Percentiles rank a stretch among this genome's conserved stretches.
phyloP scores from a whole-genome alignment of 2,329 filamentous ascomycete genomes.

The Dothideomycetidae sp. region DNA sequence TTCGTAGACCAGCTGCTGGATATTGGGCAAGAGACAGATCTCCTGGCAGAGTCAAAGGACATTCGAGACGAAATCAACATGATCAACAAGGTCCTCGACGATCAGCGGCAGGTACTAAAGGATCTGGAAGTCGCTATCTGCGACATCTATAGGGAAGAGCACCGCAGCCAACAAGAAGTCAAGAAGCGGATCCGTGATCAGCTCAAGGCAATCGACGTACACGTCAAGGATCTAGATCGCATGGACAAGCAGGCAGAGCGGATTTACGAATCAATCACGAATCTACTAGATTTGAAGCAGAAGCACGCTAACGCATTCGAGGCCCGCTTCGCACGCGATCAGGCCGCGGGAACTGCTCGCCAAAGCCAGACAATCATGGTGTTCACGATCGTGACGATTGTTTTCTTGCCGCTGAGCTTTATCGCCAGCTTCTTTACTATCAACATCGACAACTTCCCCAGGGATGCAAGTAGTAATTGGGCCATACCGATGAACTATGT shows the following conservation, averaged over 20 bases:
- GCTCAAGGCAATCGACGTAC: slow-evolving; percentile 42
- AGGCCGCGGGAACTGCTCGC: slow-evolving; percentile 45
- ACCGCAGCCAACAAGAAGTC: slow-evolving; percentile 31
- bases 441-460: slow-evolving; percentile 37
- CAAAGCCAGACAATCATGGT: slow-evolving; percentile 45
- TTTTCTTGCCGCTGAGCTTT: slow-evolving; percentile 43
- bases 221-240: slow-evolving; percentile 45
- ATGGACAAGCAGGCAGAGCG: slow-evolving; percentile 50
- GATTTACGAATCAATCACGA: slow-evolving; percentile 45
- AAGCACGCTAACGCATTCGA: slow-evolving; percentile 56
- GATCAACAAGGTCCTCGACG: slow-evolving; percentile 38
- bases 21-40: slow-evolving; percentile 45
- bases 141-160: slow-evolving; percentile 24
- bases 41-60: slow-evolving; percentile 51
- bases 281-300: slow-evolving; percentile 53
- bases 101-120: slow-evolving; percentile 34
- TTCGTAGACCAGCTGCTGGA: slow-evolving; percentile 45
- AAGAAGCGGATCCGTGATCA: slow-evolving; percentile 44
- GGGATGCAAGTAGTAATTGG: slow-evolving; percentile 13
- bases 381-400: slow-evolving; percentile 45
- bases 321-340: slow-evolving; percentile 46
- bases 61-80: slow-evolving; percentile 55
- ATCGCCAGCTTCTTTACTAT: slow-evolving; percentile 43
- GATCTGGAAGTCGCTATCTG: slow-evolving; percentile 34
- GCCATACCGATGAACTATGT: slow-evolving; percentile 31